Base-by-base conservation (phyloP, 768 basidiomycete genomes). In the Xanthoconium stramineum region DNA sequence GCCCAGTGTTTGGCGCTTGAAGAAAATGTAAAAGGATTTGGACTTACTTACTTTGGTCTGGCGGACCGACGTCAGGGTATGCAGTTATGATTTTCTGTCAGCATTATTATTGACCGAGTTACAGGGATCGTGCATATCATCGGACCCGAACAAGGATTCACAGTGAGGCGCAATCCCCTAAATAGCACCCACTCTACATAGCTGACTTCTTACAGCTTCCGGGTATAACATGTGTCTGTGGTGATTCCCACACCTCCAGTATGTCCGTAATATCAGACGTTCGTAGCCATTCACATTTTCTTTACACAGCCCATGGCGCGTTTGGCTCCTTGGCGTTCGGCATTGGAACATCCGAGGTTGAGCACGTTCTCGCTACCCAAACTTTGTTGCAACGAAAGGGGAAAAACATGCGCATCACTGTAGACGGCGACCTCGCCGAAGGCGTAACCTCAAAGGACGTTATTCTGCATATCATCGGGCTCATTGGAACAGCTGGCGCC, bases 231-330 rank as follows among this genome's bases (percentile, higher is more conserved):
- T 89, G 87, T 65, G 93, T 94, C 50, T 95, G 93, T 64, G 93
- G 93, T 68, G 93, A 94, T 74, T 94, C 92, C 5, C 93, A 94
- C 75, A 94, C 93, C 28, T 91, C 92, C 39, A 95, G 89, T 90
- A 67, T 63, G 86, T 76, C 42, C 51, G 5, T 51, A 33, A 44
- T 42, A 32, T 57, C 13, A 45, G 9, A 28, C 30, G n/a, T 19
- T 40, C 17, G 12, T 24, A 50, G 28, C 40, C 15, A 32, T 45
- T 59, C n/a, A 66, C 32, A 11, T 9, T 17, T 35, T 28, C 13
- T 50, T 52, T 45, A 19, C 36, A 40, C 42, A 91, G 89, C 93
- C 13, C 93, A 95, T 69, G 93, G 93, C 47, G 93, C 93, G 3
- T 95, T 95, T 67, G 93, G 93, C 46, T 92, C 93, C 46, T 80